Conservation (phyloP, 1,284 basidiomycete species). For the Acaromyces ingoldii region DNA sequence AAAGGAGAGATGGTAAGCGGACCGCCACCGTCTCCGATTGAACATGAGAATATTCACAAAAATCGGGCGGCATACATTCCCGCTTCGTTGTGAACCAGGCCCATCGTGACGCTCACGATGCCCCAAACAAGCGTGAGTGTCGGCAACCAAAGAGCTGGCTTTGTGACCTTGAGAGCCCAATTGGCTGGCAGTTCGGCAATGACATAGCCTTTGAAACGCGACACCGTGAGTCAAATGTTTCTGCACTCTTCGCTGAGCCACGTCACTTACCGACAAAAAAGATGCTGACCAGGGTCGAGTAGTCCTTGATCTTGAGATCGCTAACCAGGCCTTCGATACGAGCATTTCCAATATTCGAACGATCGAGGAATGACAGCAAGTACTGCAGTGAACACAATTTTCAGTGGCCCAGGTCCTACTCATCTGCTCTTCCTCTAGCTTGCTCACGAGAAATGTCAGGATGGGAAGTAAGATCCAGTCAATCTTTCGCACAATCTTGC, state of each 20-base stretch:
- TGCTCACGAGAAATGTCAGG: constrained; percentile 22
- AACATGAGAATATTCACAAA: too few relatives aligned
- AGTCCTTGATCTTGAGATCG: constrained; percentile 28
- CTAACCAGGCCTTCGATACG: constrained; percentile 29
- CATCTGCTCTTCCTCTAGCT: too few relatives aligned
- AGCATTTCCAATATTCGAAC: constrained; percentile 35
- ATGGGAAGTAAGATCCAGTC: constrained; percentile 34
- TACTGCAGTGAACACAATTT: constrained; percentile 5
- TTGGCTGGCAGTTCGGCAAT: constrained; percentile 33
- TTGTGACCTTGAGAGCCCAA: constrained; percentile 57
- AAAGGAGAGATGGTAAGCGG: too few relatives aligned
- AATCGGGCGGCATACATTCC: constrained; percentile 61
- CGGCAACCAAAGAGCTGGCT: constrained; percentile 62
- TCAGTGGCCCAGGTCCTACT: background rate
- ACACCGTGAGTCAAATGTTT: too few relatives aligned
- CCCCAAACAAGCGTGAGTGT: constrained; percentile 62
- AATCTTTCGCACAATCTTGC: constrained; percentile 30
- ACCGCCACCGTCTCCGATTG: too few relatives aligned
- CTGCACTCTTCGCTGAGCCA: background rate
- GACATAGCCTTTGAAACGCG: constrained; percentile 18
- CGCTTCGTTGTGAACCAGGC: constrained; percentile 58
- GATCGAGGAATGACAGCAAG: constrained; percentile 29
- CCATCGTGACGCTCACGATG: constrained; percentile 61
- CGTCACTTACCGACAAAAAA: constrained; percentile 22
- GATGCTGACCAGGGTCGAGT: constrained; percentile 21